These are phyloP conservation scores for Prasinococcaceae sp. DNA, from an alignment of 139 green algal species.

Conservation along the genomic window DNA sequence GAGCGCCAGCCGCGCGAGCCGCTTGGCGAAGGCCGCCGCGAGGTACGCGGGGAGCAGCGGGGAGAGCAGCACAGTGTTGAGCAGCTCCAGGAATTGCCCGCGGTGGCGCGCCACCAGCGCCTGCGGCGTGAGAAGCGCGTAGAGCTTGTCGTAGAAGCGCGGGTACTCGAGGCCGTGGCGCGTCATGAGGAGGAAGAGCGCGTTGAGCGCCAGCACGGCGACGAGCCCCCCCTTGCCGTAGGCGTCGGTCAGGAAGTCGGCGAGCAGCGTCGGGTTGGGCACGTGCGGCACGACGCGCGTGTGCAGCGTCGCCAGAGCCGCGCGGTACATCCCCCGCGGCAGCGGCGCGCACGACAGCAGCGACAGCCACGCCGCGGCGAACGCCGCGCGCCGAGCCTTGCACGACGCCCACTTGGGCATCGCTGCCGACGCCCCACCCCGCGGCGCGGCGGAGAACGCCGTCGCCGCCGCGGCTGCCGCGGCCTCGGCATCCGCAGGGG, in stretches of 20 bases:
- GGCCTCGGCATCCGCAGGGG: too few relatives aligned
- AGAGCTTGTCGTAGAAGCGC: slow-evolving; percentile 27
- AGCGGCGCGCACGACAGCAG: too few relatives aligned
- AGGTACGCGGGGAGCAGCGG: slow-evolving; percentile 84
- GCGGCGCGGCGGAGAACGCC: too few relatives aligned
- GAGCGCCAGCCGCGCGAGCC: slow-evolving; percentile 56
- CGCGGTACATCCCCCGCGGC: too few relatives aligned
- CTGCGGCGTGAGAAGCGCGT: slow-evolving; percentile 17
- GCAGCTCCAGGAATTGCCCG: slow-evolving; percentile 70
- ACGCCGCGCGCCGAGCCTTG: too few relatives aligned
- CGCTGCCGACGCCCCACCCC: too few relatives aligned
- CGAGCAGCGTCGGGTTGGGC: slow-evolving; percentile 52
- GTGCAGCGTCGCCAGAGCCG: slow-evolving; percentile 48
- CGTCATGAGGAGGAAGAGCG: slow-evolving; percentile 81
- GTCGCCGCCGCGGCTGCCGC: too few relatives aligned
- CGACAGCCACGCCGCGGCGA: too few relatives aligned
- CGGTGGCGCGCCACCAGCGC: slow-evolving; percentile 37
- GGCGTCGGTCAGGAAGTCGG: slow-evolving; percentile 71
- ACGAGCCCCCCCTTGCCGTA: slow-evolving; percentile 56
- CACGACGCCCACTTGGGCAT: too few relatives aligned
- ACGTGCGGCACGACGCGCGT: slow-evolving; percentile 57
- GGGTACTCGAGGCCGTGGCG: slow-evolving; percentile 83
- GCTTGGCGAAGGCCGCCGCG: slow-evolving; percentile 85
- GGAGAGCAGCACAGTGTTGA: slow-evolving; percentile 81
- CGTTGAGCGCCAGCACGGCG: slow-evolving; percentile 82